Conservation (phyloP, 2,329 filamentous ascomycete genomes). For the Chrysoporthe deuterocubensis region DNA sequence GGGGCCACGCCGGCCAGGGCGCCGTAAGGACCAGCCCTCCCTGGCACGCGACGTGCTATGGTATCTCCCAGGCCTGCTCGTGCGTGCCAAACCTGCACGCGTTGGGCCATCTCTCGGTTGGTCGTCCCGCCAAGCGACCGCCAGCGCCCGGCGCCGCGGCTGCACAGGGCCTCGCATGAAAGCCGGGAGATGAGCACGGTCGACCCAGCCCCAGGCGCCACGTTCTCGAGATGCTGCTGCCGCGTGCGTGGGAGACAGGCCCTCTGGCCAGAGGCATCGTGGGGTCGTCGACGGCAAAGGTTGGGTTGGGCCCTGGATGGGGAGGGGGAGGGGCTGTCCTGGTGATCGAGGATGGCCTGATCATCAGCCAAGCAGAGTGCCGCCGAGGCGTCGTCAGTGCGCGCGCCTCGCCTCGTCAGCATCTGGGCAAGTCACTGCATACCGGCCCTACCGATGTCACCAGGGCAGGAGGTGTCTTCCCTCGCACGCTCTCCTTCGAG, state of each 20-base stretch:
- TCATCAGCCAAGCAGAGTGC: not conserved
- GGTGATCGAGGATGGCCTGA: not conserved
- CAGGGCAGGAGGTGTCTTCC: not conserved
- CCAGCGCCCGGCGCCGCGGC: not conserved
- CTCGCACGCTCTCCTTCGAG: not conserved
- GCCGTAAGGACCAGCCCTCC: not conserved
- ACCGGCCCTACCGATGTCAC: not conserved
- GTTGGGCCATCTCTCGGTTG: conserved; percentile 6
- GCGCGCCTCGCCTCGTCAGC: not conserved
- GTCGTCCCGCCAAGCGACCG: not conserved
- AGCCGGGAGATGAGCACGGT: conserved; percentile 23
- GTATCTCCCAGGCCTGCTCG: not conserved
- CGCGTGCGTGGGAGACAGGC: not conserved
- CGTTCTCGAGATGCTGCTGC: conserved; percentile 9
- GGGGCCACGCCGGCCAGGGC: not conserved
- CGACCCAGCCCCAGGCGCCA: conserved; percentile 17
- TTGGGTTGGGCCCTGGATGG: not conserved
- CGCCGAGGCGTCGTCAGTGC: not conserved
- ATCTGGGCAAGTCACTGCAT: not conserved
- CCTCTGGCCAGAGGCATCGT: not conserved
- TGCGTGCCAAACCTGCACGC: not conserved
- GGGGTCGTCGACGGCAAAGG: not conserved
- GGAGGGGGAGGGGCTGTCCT: not conserved
- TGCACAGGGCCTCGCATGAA: conserved; percentile 21
- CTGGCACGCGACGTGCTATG: not conserved